Evolutionary conservation across 2,329 filamentous ascomycete genomes (phyloP), one percentile per base, ranked within the genome.

Genomic region (Penicillium sp.): DNA sequence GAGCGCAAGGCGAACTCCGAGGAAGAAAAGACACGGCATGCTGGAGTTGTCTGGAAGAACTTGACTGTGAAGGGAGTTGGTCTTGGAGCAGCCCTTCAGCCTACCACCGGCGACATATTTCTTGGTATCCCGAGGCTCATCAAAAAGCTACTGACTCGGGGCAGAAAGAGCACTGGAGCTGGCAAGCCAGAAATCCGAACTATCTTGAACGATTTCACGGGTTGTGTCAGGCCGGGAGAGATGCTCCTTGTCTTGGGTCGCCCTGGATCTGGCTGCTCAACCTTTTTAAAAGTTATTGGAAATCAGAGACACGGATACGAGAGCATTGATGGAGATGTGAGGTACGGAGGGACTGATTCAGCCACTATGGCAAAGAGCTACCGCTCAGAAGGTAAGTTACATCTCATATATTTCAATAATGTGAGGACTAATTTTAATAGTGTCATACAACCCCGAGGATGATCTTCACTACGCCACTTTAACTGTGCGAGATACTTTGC

Each of bases 381-480:
- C 52, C 63, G 70, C 20, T 72, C 72, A 11, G 70, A 74, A 57
- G 66, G 65, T 68, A 50, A n/a, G 37, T 42, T 1, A 6, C 4
- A 14, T 16, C 23, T 1, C 6, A 10, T n/a, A 3, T 14, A 38
- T 40, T 11, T 44, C 9, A 36, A 11, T 11, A 35, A 34, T 18
- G 8, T 9, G 9, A 2, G 1, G 38, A 6, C 50, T 59, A 35
- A 60, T n/a, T 6, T 22, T 3, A 13, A 82, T 23, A 65, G 76
- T 84, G 1, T 73, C 87, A 10, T 90, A 91, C 64, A 89, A 88
- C 56, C 83, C 87, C 11, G 87, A 91, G 68, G 81, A 84, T 23
- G 85, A 89, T 62, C 76, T 84, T 23, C 86, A 90, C 62, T 90
- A 89, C 53, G 82, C 86, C 0, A 83, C 86, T n/a, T 70, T 93